phyloP scores from a whole-genome alignment of 371 early-diverging fungal genomes.

The Circinella umbellata region DNA sequence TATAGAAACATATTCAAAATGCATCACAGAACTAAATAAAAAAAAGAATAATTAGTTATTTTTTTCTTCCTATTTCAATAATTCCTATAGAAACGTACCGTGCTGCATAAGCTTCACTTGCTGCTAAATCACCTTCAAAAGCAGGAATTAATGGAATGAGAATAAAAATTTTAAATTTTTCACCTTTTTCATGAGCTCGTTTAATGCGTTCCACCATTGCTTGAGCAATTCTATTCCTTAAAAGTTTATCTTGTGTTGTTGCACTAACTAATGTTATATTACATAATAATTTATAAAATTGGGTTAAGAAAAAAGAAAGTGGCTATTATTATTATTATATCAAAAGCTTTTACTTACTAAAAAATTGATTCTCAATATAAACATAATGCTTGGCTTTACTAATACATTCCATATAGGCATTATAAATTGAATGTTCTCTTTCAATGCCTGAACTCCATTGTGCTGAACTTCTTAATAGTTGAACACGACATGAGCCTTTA shows the following conservation, averaged over 20 bases:
- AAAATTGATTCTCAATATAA: slow-evolving; percentile 95
- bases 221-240: slow-evolving; percentile 36
- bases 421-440: slow-evolving; percentile 78
- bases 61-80: no score
- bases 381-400: slow-evolving; percentile 81
- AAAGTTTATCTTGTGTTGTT: slow-evolving; percentile 39
- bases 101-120: slow-evolving; percentile 75
- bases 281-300: no score
- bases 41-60: background rate
- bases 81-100: slow-evolving; percentile 18
- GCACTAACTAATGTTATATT: slow-evolving; percentile 33
- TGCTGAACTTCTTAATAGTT: slow-evolving; percentile 70
- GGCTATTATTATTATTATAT: no score
- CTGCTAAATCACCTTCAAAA: slow-evolving; percentile 83
- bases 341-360: slow-evolving; percentile 58
- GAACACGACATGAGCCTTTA: slow-evolving; percentile 69
- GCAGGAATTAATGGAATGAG: slow-evolving; percentile 92
- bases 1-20: slow-evolving; percentile 85
- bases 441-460: slow-evolving; percentile 73
- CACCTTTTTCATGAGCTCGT: slow-evolving; percentile 69
- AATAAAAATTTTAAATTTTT: slow-evolving; percentile 83
- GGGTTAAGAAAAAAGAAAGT: background rate
- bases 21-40: slow-evolving; percentile 67
- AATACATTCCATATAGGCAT: slow-evolving; percentile 84
- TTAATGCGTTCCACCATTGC: slow-evolving; percentile 79